These are phyloP conservation scores for Termitomyces sp. DNA, from an alignment of 768 basidiomycete genomes.

Conservation along the genomic window DNA sequence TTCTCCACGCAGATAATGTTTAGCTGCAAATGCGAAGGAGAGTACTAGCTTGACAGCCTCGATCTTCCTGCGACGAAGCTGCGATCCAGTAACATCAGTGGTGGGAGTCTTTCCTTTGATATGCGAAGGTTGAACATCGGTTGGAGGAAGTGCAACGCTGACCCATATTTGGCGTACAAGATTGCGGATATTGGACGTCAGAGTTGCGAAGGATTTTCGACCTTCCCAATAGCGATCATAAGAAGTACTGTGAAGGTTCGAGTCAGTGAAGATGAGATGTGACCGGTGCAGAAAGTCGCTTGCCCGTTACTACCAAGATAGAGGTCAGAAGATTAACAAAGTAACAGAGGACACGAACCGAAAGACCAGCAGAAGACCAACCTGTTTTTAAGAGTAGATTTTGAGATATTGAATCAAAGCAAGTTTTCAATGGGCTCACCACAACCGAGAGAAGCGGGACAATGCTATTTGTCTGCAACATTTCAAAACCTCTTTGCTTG, in stretches of 20 bases:
- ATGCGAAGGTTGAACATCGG: conserved; percentile 34
- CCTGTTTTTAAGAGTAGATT: conserved; percentile 34
- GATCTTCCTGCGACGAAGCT: conserved; percentile 62
- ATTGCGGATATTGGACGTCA: conserved; percentile 72
- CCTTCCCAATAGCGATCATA: conserved; percentile 90
- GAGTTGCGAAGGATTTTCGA: conserved; percentile 70
- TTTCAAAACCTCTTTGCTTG: conserved; percentile 46
- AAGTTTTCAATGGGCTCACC: conserved; percentile 38
- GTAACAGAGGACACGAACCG: conserved; percentile 40
- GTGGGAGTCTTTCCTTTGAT: conserved; percentile 48
- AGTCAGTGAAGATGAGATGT: background rate
- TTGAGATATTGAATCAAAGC: background rate
- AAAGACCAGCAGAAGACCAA: conserved; percentile 86
- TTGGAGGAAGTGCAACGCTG: conserved; percentile 60
- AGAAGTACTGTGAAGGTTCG: conserved; percentile 48
- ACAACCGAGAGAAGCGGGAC: conserved; percentile 88
- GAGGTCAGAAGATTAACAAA: background rate
- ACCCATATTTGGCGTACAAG: conserved; percentile 78
- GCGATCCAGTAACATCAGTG: conserved; percentile 37
- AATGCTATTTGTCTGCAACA: conserved; percentile 76
- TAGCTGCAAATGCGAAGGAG: conserved; percentile 67
- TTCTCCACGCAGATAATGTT: conserved; percentile 82
- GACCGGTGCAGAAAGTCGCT: conserved; percentile 12
- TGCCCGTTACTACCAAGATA: conserved; percentile 54
- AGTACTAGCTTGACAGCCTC: conserved; percentile 64